Evolutionary conservation across 805 yeast species (phyloP), one percentile per base, ranked within the genome.

Genomic region (Pichia paraexigua): DNA sequence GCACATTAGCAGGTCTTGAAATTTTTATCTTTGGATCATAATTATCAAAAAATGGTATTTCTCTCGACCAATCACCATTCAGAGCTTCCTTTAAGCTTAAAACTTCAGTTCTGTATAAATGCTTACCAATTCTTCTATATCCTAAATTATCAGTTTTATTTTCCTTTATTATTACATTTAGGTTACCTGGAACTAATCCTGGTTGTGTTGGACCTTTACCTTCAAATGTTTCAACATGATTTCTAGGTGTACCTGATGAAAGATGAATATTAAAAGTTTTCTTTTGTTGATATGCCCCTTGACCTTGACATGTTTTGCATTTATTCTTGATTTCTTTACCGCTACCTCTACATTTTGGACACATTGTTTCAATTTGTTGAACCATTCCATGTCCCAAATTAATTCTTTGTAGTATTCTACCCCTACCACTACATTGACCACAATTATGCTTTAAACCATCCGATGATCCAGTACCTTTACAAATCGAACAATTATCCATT

Each of bases 321-420:
- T 75, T 74, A 56, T 84, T 72, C 45, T 76, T 71, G 41, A 88
- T 83, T 9, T 74, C 68, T 50, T 79, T 71, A 13, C 99, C 99
- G 43, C 74, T 70, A 37, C 98, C 98, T 12, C 71, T 69, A 74
- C 99, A 94, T 48, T 71, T 69, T 49, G 85, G 89, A 75, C 99
- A 94, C 4, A 76, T 74, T 43, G 82, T 77, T 64, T 87, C 92
- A 59, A 91, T 75, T 55, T 83, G 86, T 68, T 94, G 98, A 55
- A 87, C 71, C 89, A 94, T 87, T 9, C 91, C 91, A 6, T 95
- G 95, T 0, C 88, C 97, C 57, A 92, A 68, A 64, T 91, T 95
- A 53, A 85, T 74, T 47, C 80, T 75, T 50, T 83, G 77, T 9
- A 82, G 64, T 40, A 78, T 67, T 22, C 83, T 73, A 27, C 99